Evolutionary conservation across 2,329 filamentous ascomycete genomes (phyloP).

Genomic region (Diaporthe sp.): DNA sequence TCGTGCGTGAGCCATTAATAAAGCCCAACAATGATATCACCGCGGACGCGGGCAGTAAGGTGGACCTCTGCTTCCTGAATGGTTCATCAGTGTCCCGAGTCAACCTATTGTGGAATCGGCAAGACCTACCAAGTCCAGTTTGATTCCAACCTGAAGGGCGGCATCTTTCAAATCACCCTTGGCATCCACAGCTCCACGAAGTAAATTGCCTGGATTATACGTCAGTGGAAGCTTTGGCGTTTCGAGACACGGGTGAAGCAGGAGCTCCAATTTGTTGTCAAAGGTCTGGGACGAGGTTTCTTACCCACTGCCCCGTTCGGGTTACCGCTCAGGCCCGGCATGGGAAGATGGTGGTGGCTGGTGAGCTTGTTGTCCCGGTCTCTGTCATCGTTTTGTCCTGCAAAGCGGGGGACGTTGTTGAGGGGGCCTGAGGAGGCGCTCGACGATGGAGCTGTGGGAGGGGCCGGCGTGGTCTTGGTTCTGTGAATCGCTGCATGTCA

Average conservation of each 20-base stretch:
- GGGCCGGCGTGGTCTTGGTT: constrained; percentile 33
- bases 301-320: constrained; percentile 39
- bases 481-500: constrained; percentile 21
- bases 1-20: constrained; percentile 54
- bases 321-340: constrained; percentile 36
- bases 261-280: neutral
- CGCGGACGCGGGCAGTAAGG: constrained; percentile 70
- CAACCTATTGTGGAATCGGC: no score
- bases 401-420: constrained; percentile 35
- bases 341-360: constrained; percentile 27
- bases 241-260: neutral
- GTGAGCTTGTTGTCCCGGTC: constrained; percentile 33
- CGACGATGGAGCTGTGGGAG: constrained; percentile 13
- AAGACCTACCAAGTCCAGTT: constrained; percentile 64
- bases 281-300: neutral
- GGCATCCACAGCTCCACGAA: constrained; percentile 70
- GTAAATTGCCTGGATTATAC: constrained; percentile 60
- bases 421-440: constrained; percentile 7
- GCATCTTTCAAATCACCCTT: constrained; percentile 71
- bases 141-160: constrained; percentile 72
- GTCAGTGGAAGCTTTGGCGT: neutral
- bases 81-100: neutral
- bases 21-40: constrained; percentile 72
- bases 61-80: constrained; percentile 70
- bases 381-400: constrained; percentile 15